Evolutionary conservation across 1,284 basidiomycete species (phyloP).

Genomic region (Violaceomyces palustris): DNA sequence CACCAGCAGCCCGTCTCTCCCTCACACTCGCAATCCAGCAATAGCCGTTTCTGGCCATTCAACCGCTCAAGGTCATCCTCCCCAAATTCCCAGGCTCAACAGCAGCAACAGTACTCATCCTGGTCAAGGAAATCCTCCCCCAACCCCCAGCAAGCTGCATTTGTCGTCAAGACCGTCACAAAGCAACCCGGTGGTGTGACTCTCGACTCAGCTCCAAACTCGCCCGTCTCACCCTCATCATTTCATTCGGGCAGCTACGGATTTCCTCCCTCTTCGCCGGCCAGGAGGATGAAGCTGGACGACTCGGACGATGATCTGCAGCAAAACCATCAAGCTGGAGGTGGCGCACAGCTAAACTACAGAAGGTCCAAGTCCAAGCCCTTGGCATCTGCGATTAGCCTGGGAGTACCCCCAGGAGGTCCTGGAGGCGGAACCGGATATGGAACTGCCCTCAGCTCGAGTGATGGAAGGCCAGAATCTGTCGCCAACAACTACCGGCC

Average conservation of each 20-base stretch:
- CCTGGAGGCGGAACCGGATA: conserved; percentile 43
- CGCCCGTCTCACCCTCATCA: not conserved
- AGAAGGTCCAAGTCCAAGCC: conserved; percentile 24
- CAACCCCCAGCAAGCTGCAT: conserved; percentile 9
- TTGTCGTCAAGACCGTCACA: conserved; percentile 40
- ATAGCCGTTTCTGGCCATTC: conserved; percentile 24
- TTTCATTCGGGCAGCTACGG: not conserved
- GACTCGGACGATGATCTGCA: conserved; percentile 17
- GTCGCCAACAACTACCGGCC: conserved; percentile 4
- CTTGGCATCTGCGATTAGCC: conserved; percentile 10
- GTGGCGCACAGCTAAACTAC: conserved; percentile 14
- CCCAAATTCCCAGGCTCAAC: conserved; percentile 14
- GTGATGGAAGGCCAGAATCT: conserved; percentile 38
- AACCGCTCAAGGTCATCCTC: conserved; percentile 30
- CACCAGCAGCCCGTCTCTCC: conserved; percentile 6
- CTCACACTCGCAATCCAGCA: conserved; percentile 9
- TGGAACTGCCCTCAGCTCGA: conserved; percentile 29
- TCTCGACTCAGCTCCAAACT: conserved; percentile 11
- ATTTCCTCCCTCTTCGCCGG: conserved; percentile 1
- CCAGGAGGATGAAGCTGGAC: conserved; percentile 15
- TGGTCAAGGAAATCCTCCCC: conserved; percentile 16
- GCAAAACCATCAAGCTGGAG: not conserved
- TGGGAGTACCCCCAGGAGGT: conserved; percentile 42
- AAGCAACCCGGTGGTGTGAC: conserved; percentile 38
- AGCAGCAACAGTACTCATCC: conserved; percentile 8